These are phyloP conservation scores for Glycine latifolia DNA, from an alignment of 306 rosid species.

Conservation along the genomic window DNA sequence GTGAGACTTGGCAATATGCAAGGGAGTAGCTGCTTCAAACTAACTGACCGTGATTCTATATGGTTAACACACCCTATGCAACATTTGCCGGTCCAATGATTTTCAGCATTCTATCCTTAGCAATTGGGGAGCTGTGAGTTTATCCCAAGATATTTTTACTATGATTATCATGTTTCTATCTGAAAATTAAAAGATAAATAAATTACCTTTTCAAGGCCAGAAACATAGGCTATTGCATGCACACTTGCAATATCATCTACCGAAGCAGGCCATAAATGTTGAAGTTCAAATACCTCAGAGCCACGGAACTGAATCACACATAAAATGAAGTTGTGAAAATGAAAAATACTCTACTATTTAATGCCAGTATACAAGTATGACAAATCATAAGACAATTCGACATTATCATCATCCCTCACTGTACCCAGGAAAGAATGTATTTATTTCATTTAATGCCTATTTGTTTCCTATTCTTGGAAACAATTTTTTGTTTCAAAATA, in stretches of 20 bases:
- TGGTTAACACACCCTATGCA: too few species aligned
- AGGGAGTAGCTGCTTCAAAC: too few species aligned
- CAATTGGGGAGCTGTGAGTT: background rate
- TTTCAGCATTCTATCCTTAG: background rate
- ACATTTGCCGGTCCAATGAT: too few species aligned
- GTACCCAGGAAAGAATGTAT: background rate
- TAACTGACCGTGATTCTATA: too few species aligned
- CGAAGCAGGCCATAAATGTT: conserved; percentile 72
- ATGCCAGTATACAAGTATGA: conserved; percentile 20
- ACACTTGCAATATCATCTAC: conserved; percentile 84
- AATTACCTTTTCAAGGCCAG: conserved; percentile 89
- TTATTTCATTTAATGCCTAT: background rate
- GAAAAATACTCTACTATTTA: conserved; percentile 6
- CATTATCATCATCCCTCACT: conserved; percentile 21
- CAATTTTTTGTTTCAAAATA: background rate
- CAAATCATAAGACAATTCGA: conserved; percentile 33
- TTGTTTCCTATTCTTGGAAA: background rate
- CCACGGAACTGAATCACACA: conserved; percentile 73
- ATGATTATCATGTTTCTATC: background rate
- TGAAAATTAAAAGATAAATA: background rate
- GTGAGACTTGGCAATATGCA: too few species aligned
- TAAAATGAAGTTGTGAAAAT: conserved; percentile 29
- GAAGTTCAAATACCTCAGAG: conserved; percentile 72
- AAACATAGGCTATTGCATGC: conserved; percentile 77
- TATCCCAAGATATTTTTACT: background rate